A percentile compares a stretch with the other conserved stretches of the same genome.
These are phyloP conservation scores for Barbarea vulgaris DNA, from an alignment of 345 rosid species.

Conservation along the genomic window DNA sequence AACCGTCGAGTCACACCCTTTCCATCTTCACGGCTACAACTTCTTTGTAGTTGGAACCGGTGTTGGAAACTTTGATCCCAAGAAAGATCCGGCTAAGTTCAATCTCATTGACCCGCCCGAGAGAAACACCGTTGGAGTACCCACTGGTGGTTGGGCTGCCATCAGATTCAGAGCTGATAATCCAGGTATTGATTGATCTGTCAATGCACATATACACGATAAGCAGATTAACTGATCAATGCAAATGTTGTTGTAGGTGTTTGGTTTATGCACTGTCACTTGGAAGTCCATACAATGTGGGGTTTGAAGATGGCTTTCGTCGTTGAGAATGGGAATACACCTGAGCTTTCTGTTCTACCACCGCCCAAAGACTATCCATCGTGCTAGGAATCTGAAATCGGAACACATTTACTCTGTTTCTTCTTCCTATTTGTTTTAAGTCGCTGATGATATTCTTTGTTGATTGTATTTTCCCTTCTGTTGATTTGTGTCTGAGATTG, in stretches of 20 bases:
- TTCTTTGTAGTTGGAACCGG: slow-evolving; percentile 67
- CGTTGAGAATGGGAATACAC: slow-evolving; percentile 52
- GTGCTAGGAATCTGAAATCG: slow-evolving; percentile 35
- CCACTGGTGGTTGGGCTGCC: slow-evolving; percentile 77
- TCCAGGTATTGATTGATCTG: slow-evolving; percentile 52
- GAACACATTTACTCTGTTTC: slow-evolving; percentile 4
- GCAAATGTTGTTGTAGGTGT: slow-evolving; percentile 43
- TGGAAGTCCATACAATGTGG: slow-evolving; percentile 62
- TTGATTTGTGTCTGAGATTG: slow-evolving; percentile 39
- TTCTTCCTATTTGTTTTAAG: slow-evolving; percentile 19
- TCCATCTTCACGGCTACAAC: slow-evolving; percentile 73
- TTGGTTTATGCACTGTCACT: slow-evolving; percentile 70
- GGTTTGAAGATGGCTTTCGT: slow-evolving; percentile 65
- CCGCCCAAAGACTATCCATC: slow-evolving; percentile 59
- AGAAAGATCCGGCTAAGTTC: slow-evolving; percentile 45
- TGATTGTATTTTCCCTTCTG: slow-evolving; percentile 27
- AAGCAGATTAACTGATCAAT: slow-evolving; percentile 10
- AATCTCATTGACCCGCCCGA: slow-evolving; percentile 78
- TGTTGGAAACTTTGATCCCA: slow-evolving; percentile 57
- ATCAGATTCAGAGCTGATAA: slow-evolving; percentile 75
- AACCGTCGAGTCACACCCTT: slow-evolving; percentile 66
- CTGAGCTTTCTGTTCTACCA: slow-evolving; percentile 47
- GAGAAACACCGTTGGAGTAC: slow-evolving; percentile 78
- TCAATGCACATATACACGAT: background rate
- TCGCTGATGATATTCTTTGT: slow-evolving; percentile 40